Evolutionary conservation across 2,329 filamentous ascomycete species (phyloP), one percentile per base, ranked within the genome.

Genomic region (Davidsoniella virescens): DNA sequence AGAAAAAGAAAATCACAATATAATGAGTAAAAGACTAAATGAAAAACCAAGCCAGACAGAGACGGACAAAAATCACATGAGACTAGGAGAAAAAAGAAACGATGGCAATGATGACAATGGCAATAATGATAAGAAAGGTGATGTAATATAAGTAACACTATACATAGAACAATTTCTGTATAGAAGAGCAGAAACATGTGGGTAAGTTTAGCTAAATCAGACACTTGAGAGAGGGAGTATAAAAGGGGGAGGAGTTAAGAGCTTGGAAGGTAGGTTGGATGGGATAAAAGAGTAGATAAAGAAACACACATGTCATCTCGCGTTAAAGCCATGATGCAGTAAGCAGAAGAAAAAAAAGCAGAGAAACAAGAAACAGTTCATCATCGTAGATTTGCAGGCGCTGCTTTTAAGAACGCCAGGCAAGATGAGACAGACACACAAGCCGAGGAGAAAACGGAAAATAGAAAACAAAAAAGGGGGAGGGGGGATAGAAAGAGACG

Each of bases 371-470:
- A 25, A 44, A 25, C 16, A 14, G 23, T 44, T 17, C 42, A 33
- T 16, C 26, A 60, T 61, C 60, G 57, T 63, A 61, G 62, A 63
- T 64, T 65, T 65, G 63, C 63, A 65, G 42, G n/a, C 42, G 8
- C 8, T 20, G 38, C 38, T 9, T 20, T 3, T 41, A 41, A 16
- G n/a, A 41, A 41, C n/a, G 14, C 38, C 38, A 14, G 10, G 26
- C 39, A 17, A 42, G 39, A 42, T 42, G 39, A 5, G 26, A 33
- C 26, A 33, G 26, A 33, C 8, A 33, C 26, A 33, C 26, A 33
- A 33, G 26, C 26, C 26, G 26, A 33, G 26, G 41, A 10, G 23
- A 17, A 51, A 47, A 47, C n/a, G n/a, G n/a, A n/a, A n/a, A n/a
- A n/a, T n/a, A 18, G 17, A 40, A 36, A 16, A 26, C n/a, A 51